Percentiles rank a stretch among this genome's conserved stretches.
These are phyloP conservation scores for Podaxis mareebaensis DNA, from an alignment of 768 basidiomycete genomes.

Conservation along the genomic window DNA sequence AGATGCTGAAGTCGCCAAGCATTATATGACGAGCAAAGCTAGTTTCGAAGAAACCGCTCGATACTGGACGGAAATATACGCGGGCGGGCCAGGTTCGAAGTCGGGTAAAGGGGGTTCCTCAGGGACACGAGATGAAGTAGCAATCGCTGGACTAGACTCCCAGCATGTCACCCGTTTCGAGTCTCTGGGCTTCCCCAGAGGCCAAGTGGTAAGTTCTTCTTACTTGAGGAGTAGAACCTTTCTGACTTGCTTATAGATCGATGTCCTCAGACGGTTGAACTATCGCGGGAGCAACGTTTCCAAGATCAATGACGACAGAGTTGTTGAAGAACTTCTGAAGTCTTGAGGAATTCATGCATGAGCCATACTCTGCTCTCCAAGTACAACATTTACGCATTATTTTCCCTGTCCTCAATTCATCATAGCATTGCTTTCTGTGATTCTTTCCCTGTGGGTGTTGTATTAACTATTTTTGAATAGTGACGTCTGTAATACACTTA, in stretches of 20 bases:
- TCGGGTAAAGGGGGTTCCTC: constrained; percentile 41
- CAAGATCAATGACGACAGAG: constrained; percentile 78
- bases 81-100: constrained; percentile 66
- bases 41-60: constrained; percentile 91
- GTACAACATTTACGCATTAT: constrained; percentile 3
- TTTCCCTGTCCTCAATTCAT: background rate
- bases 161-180: constrained; percentile 86
- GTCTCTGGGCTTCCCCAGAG: constrained; percentile 76
- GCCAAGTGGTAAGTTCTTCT: constrained; percentile 74
- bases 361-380: background rate
- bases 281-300: constrained; percentile 82
- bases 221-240: background rate
- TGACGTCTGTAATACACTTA: background rate
- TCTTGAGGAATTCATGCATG: constrained; percentile 21
- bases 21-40: constrained; percentile 84
- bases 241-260: constrained; percentile 55
- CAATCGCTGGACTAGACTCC: constrained; percentile 80
- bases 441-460: background rate
- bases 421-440: background rate
- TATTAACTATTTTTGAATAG: constrained; percentile 10
- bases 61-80: constrained; percentile 94
- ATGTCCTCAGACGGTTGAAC: constrained; percentile 84
- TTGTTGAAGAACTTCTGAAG: constrained; percentile 86
- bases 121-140: constrained; percentile 56
- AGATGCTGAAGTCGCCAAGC: constrained; percentile 97